Percentiles rank a stretch among this genome's conserved stretches.
phyloP scores from a whole-genome alignment of 1,139 yeast species.

The Hyphopichia fennica region DNA sequence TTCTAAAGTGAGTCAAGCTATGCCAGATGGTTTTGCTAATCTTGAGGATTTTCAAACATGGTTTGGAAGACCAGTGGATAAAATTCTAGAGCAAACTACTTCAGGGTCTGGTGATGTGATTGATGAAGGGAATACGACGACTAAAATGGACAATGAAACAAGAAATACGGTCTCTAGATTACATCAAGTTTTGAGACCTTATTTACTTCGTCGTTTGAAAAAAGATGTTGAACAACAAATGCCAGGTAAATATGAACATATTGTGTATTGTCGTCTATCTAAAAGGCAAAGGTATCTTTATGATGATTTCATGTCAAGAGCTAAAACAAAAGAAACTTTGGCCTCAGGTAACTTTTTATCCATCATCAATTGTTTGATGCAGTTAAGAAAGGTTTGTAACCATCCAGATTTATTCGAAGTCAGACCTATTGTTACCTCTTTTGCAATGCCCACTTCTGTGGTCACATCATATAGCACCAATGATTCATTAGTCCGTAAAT shows the following conservation, averaged over 20 bases:
- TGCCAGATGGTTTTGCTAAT: conserved; percentile 97
- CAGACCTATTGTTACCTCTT: conserved; percentile 89
- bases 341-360: conserved; percentile 94
- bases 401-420: conserved; percentile 98
- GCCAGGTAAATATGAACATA: conserved; percentile 98
- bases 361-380: conserved; percentile 97
- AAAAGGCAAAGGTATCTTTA: conserved; percentile 89
- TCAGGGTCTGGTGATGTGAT: conserved; percentile 48
- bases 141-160: conserved; percentile 62
- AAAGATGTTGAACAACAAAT: conserved; percentile 98
- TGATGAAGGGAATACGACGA: conserved; percentile 40
- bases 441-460: conserved; percentile 70
- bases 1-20: conserved; percentile 61
- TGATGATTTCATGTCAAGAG: conserved; percentile 97
- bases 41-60: conserved; percentile 95
- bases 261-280: conserved; percentile 86
- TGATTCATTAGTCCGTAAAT: conserved; percentile 44
- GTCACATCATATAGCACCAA: conserved; percentile 47
- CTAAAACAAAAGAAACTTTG: conserved; percentile 90
- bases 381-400: conserved; percentile 92
- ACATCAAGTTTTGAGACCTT: conserved; percentile 93
- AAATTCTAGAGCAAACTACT: conserved; percentile 70
- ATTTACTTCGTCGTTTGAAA: conserved; percentile 83
- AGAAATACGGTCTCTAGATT: conserved; percentile 80
- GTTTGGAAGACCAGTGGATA: conserved; percentile 97